A percentile compares a stretch with the other conserved stretches of the same genome.
These are phyloP conservation scores for Glycine soja DNA, from an alignment of 306 rosid species.

Conservation along the genomic window DNA sequence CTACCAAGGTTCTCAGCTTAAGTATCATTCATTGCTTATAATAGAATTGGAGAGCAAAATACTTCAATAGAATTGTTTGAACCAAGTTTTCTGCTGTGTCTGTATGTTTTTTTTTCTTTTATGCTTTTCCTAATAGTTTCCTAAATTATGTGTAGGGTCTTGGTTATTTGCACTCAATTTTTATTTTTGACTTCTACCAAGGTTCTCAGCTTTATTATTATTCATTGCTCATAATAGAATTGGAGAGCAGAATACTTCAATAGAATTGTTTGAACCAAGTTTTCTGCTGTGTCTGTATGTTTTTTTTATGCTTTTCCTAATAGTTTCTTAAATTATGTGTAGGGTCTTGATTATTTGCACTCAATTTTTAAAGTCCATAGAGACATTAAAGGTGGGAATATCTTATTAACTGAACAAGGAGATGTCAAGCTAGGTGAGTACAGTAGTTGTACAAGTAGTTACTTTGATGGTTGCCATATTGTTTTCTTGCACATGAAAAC, in stretches of 20 bases:
- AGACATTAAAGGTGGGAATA: slow-evolving; percentile 99
- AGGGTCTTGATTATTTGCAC: slow-evolving; percentile 98
- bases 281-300: slow-evolving; percentile 26
- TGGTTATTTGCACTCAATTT: slow-evolving; percentile 91
- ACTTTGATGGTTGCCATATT: slow-evolving; percentile 23
- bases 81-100: slow-evolving; percentile 29
- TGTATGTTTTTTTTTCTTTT: slow-evolving; percentile 3
- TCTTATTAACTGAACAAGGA: slow-evolving; percentile 96
- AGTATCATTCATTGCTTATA: slow-evolving; percentile 30
- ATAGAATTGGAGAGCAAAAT: slow-evolving; percentile 29
- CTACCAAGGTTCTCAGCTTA: slow-evolving; percentile 30
- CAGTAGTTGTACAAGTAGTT: background rate
- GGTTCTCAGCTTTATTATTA: slow-evolving; percentile 27
- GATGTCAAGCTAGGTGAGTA: slow-evolving; percentile 97
- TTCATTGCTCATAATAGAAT: slow-evolving; percentile 33
- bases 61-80: slow-evolving; percentile 14
- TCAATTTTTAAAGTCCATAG: slow-evolving; percentile 96
- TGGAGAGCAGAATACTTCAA: slow-evolving; percentile 6
- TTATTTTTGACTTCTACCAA: slow-evolving; percentile 50
- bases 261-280: slow-evolving; percentile 27
- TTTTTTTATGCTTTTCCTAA: slow-evolving; percentile 27
- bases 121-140: slow-evolving; percentile 32
- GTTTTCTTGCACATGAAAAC: slow-evolving; percentile 23
- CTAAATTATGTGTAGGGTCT: slow-evolving; percentile 72
- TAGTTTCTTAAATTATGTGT: slow-evolving; percentile 34